phyloP scores from a whole-genome alignment of 495 filamentous ascomycete species.

The Diplogelasinospora grovesii region DNA sequence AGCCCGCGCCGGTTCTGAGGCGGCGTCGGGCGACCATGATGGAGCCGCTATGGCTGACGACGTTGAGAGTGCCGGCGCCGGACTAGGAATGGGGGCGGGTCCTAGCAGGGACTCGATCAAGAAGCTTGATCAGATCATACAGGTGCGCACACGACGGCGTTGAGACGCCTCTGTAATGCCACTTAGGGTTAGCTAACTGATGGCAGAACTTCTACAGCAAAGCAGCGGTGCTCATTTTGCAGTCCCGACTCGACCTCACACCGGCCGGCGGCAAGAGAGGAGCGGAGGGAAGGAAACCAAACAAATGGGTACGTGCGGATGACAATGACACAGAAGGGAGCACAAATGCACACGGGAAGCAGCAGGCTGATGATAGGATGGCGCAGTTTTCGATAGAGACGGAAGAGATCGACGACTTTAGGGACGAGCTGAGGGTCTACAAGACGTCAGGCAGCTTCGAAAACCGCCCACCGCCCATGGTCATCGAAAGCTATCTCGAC shows the following conservation, averaged over 20 bases:
- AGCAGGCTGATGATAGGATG: slow-evolving; percentile 4
- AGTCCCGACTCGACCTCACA: slow-evolving; percentile 65
- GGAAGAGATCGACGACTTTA: slow-evolving; percentile 81
- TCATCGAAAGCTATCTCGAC: slow-evolving; percentile 88
- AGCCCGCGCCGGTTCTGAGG: slow-evolving; percentile 30
- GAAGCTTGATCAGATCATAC: slow-evolving; percentile 85
- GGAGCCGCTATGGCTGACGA: slow-evolving; percentile 30
- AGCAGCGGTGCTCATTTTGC: slow-evolving; percentile 76
- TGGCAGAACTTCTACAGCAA: slow-evolving; percentile 84
- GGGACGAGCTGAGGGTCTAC: slow-evolving; percentile 75
- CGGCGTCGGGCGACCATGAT: slow-evolving; percentile 30
- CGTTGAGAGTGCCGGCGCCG: slow-evolving; percentile 38
- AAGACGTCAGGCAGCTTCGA: slow-evolving; percentile 66
- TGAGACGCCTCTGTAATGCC: no score
- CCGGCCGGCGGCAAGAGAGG: slow-evolving; percentile 52
- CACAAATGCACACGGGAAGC: no score
- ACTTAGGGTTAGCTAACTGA: slow-evolving; percentile 19
- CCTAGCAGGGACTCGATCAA: slow-evolving; percentile 54
- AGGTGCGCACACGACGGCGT: no score
- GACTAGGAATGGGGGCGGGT: no score
- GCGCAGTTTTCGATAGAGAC: slow-evolving; percentile 86
- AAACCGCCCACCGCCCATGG: slow-evolving; percentile 73
- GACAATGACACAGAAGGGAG: not conserved
- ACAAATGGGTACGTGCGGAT: slow-evolving; percentile 81
- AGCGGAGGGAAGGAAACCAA: slow-evolving; percentile 54